These are phyloP conservation scores for Paramyrothecium roridum DNA, from an alignment of 2,329 filamentous ascomycete genomes.

Conservation along the genomic window DNA sequence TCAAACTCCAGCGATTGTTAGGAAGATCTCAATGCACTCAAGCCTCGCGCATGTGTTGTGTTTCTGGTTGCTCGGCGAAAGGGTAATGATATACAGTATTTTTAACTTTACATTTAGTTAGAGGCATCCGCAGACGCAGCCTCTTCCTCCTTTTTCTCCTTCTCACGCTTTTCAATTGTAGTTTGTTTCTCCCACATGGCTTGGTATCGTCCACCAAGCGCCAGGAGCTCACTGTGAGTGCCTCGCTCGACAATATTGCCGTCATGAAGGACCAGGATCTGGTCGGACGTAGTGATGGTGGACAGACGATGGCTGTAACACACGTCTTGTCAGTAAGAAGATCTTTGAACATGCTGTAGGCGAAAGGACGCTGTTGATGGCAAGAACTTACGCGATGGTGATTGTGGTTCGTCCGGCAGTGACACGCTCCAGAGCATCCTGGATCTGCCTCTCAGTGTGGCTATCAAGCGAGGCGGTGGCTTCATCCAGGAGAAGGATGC, in stretches of 20 bases:
- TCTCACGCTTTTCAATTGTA: constrained; percentile 33
- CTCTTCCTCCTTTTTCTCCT: constrained; percentile 23
- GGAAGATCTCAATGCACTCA: too few relatives aligned
- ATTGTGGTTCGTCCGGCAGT: constrained; percentile 49
- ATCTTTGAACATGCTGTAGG: not conserved
- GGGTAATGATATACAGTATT: too few relatives aligned
- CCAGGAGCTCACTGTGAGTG: constrained; percentile 44
- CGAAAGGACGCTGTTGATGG: not conserved
- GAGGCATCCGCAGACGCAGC: not conserved
- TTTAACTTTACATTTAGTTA: not conserved
- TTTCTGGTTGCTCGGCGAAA: too few relatives aligned
- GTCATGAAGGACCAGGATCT: constrained; percentile 51
- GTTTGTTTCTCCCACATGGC: constrained; percentile 53
- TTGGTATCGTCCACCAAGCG: constrained; percentile 42
- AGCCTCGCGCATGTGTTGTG: too few relatives aligned
- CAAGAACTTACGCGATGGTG: constrained; percentile 41
- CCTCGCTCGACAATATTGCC: constrained; percentile 50
- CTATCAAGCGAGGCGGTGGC: constrained; percentile 68
- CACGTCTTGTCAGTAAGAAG: constrained; percentile 3
- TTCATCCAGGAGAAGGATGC: constrained; percentile 69
- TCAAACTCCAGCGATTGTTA: too few relatives aligned
- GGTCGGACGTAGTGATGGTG: constrained; percentile 53
- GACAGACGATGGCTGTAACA: constrained; percentile 48
- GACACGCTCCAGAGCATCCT: constrained; percentile 46
- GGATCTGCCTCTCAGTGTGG: constrained; percentile 56